A percentile compares a stretch with the other conserved stretches of the same genome.
phyloP scores from a whole-genome alignment of 2,329 filamentous ascomycete species.

The Apiospora phragmitis region DNA sequence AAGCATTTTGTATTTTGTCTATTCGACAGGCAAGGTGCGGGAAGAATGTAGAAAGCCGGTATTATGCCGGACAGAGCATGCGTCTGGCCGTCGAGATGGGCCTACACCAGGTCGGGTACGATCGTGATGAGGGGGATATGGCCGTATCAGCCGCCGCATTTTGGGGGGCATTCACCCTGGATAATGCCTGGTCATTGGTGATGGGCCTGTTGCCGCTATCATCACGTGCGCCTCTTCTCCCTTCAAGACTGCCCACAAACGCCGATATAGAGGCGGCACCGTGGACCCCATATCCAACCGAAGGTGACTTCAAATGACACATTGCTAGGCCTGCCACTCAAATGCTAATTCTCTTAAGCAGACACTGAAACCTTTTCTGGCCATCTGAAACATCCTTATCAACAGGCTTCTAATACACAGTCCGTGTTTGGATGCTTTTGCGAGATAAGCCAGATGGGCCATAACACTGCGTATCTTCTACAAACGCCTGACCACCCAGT shows the following conservation, averaged over 20 bases:
- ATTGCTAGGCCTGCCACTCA: neutral
- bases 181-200: slow-evolving; percentile 67
- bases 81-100: slow-evolving; percentile 72
- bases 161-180: slow-evolving; percentile 62
- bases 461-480: slow-evolving; percentile 68
- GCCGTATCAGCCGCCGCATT: slow-evolving; percentile 61
- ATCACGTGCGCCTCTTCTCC: slow-evolving; percentile 56
- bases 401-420: slow-evolving; percentile 67
- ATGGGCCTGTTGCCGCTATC: slow-evolving; percentile 62
- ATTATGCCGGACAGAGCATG: slow-evolving; percentile 71
- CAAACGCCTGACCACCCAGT: slow-evolving; percentile 68
- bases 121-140: slow-evolving; percentile 52
- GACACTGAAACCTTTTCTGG: slow-evolving; percentile 38
- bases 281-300: slow-evolving; percentile 60
- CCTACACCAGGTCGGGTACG: slow-evolving; percentile 52
- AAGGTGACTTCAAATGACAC: slow-evolving; percentile 42
- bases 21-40: slow-evolving; percentile 73
- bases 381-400: slow-evolving; percentile 53
- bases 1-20: slow-evolving; percentile 77
- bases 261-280: slow-evolving; percentile 59
- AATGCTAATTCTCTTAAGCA: slow-evolving; percentile 14
- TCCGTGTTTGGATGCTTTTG: slow-evolving; percentile 70
- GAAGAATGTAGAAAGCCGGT: slow-evolving; percentile 71
- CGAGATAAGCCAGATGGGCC: slow-evolving; percentile 72
- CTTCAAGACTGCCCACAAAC: slow-evolving; percentile 61